Conservation (phyloP, 805 yeast species). For the Zygosaccharomyces lentus region DNA sequence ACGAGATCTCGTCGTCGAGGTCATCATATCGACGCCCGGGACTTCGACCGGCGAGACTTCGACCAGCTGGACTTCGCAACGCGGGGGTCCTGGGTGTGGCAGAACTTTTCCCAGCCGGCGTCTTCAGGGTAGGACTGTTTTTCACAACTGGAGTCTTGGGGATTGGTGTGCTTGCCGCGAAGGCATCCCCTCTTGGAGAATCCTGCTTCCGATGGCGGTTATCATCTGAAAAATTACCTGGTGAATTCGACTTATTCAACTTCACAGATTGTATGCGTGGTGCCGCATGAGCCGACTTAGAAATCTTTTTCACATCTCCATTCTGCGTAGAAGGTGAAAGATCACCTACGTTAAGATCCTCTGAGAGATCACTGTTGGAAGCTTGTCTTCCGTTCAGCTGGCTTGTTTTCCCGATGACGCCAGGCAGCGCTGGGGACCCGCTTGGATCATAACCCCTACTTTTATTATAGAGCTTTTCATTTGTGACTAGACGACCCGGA, state of each 20-base stretch:
- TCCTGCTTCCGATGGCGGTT: neutral
- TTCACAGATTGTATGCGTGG: neutral
- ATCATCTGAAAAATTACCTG: neutral
- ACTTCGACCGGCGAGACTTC: neutral
- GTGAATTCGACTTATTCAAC: neutral
- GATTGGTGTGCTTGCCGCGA: neutral
- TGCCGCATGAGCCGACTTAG: constrained; percentile 4
- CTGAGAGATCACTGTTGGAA: neutral
- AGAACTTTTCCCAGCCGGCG: neutral
- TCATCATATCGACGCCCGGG: constrained; percentile 1
- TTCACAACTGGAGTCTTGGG: constrained; percentile 2
- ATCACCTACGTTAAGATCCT: neutral
- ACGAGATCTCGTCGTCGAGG: constrained; percentile 35
- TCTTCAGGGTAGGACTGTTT: neutral
- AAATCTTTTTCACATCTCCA: constrained; percentile 1
- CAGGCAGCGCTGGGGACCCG: neutral
- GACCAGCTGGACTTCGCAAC: neutral
- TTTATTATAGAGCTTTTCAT: neutral
- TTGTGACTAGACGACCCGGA: neutral
- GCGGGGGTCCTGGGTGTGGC: neutral
- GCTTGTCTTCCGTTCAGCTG: neutral
- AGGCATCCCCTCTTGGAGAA: neutral
- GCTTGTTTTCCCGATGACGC: neutral
- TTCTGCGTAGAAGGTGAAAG: constrained; percentile 2
- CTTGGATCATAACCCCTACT: neutral